These are phyloP conservation scores for Acrocalymma vagum DNA, from an alignment of 2,329 filamentous ascomycete species.

Conservation along the genomic window DNA sequence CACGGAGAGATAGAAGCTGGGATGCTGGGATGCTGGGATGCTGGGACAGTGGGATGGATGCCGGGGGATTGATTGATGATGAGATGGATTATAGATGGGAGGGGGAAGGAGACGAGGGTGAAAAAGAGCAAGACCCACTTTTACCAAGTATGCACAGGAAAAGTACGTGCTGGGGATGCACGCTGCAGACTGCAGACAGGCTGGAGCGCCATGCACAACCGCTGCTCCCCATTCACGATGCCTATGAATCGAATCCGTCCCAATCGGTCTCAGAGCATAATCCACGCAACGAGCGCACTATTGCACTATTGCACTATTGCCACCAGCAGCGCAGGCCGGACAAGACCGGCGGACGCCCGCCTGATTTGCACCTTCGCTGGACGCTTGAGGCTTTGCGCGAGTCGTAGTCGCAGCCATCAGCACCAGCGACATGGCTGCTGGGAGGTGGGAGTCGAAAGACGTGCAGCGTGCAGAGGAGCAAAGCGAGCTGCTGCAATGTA, in stretches of 20 bases:
- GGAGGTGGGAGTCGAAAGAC: constrained; percentile 12
- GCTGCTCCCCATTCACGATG: constrained; percentile 5
- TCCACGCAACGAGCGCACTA: constrained; percentile 18
- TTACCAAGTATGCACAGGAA: no score
- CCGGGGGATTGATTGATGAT: no score
- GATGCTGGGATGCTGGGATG: background rate
- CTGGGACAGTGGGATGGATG: background rate
- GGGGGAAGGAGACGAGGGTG: no score
- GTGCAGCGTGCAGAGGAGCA: constrained; percentile 1
- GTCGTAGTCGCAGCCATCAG: constrained; percentile 25
- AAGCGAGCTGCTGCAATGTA: constrained; percentile 1
- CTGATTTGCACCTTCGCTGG: constrained; percentile 16
- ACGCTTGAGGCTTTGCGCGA: constrained; percentile 26
- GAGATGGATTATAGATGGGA: no score
- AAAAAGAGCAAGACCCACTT: no score
- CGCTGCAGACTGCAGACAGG: constrained; percentile 32
- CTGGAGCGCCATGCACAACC: constrained; percentile 37
- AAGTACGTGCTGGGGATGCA: constrained; percentile 36
- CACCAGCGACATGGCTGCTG: constrained; percentile 23
- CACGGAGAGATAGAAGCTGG: constrained; percentile 13
- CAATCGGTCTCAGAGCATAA: constrained; percentile 29
- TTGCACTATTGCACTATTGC: constrained; percentile 32
- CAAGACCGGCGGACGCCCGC: constrained; percentile 10
- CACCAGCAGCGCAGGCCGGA: constrained; percentile 27
- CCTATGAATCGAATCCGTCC: constrained; percentile 34